Base-by-base conservation (phyloP, 73 alveolate species). In the Symbiodinium natans region DNA sequence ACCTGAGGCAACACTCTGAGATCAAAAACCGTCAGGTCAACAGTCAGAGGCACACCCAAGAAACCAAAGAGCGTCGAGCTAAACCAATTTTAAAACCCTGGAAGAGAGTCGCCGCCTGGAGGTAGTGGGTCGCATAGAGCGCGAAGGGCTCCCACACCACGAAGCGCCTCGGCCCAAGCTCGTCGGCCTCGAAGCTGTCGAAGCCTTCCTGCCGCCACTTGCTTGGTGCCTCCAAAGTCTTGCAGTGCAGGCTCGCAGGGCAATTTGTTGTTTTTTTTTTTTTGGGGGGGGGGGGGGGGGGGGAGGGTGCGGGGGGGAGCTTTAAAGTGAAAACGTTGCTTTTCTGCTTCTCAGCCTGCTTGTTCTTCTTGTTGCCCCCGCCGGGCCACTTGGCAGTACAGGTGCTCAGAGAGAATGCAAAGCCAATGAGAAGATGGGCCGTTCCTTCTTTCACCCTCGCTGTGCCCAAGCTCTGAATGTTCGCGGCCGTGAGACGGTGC, bases 121-220 rank as follows among this genome's bases (percentile, higher is more conserved):
- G 63, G 83, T 43, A 59, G 42, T 86, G 93, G 29, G 93, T 86
- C 41, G 42, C 41, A 33, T 31, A 71, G 31, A 86, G 39, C n/a
- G 93, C 93, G 13, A 54, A 86, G 59, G 93, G 93, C 40, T 34
- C 83, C 82, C 82, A 86, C 25, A 86, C 93, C 63, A 86, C 83
- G 93, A 86, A 86, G 40, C 83, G 82, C 93, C 54, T 71, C 29
- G 93, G 93, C 19, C 83, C 83, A 29, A 43, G 34, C 13, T 86
- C 93, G 74, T 86, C 63, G 3, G 93, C 93, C 63, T 85, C 93
- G 38, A 85, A 85, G 41, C 83, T 48, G 39, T 86, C 93, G 56
- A 33, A 29, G 93, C 93, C 93, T 38, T 86, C 39, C 41, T 54
- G 71, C 63, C 83, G 82, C 93, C 48, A 54, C 9, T 33, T 10